Base-by-base conservation (phyloP, 2,329 filamentous ascomycete genomes). In the Celoporthe dispersa region DNA sequence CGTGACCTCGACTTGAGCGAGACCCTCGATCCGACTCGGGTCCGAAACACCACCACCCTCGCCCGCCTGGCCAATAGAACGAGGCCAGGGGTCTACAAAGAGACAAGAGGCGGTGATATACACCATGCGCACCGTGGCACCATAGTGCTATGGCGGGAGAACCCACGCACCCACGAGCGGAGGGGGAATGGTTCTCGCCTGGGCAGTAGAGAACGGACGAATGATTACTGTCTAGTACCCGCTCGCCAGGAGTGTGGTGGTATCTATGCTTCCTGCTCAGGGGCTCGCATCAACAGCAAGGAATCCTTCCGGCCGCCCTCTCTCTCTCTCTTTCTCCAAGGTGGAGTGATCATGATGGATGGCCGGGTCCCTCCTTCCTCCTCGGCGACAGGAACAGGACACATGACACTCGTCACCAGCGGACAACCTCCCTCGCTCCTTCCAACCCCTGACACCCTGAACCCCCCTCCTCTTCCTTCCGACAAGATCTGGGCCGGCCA, bases 391-490 rank as follows among this genome's bases (percentile, higher is more conserved):
- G 39, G 22, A 55, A 28, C 57, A 63, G 44, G 28, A 55, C 68
- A 66, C 63, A 57, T 63, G 68, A 66, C 68, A 67, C 55, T 31
- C 51, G 57, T 25, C 16, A 19, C 35, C 44, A 44, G 64, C 25
- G 41, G 64, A 59, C 35, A 28, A 31, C n/a, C 19, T 8, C 12
- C 51, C 53, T n/a, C n/a, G n/a, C n/a, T n/a, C 28, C 53, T n/a
- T 7, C 37, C 37, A n/a, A n/a, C 37, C 37, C 37, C 9, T 39
- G 37, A 39, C 37, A 48, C 44, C 44, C 19, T 48, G 44, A 48
- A n/a, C 44, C 44, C 44, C 44, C 44, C 44, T 48, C 44, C 22
- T 48, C 44, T 48, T 48, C 44, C 44, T 48, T n/a, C 44, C 44
- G 22, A 48, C 44, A 48, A 48, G 44, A 22, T n/a, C 44, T 48